Conservation (phyloP, 805 yeast genomes). For the Candida nonsorbophila region DNA sequence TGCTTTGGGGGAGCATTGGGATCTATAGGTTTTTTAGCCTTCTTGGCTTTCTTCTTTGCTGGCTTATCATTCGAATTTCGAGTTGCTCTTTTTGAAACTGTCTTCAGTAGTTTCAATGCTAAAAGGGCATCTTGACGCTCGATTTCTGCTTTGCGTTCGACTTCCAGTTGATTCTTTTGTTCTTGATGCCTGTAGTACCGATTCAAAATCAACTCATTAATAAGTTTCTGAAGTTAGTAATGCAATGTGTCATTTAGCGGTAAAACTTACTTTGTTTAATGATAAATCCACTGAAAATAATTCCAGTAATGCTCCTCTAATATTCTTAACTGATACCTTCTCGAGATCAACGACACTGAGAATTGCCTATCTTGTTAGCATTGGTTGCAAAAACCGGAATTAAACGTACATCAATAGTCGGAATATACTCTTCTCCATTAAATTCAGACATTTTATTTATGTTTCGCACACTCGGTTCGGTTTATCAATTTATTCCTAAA, state of each 20-base stretch:
- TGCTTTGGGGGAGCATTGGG: constrained; percentile 15
- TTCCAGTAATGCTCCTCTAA: constrained; percentile 68
- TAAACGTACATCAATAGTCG: constrained; percentile 62
- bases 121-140: constrained; percentile 46
- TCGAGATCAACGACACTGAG: constrained; percentile 65
- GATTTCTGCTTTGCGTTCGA: constrained; percentile 24
- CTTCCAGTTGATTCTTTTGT: constrained; percentile 17
- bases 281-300: constrained; percentile 53
- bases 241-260: neutral
- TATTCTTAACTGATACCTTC: constrained; percentile 63
- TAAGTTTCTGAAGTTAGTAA: constrained; percentile 42
- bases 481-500: neutral
- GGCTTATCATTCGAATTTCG: constrained; percentile 5
- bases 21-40: constrained; percentile 7
- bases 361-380: constrained; percentile 51
- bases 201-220: constrained; percentile 56
- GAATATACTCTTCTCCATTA: constrained; percentile 39
- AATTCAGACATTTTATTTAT: no score
- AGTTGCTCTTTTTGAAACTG: constrained; percentile 13
- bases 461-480: no score
- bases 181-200: constrained; percentile 48
- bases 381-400: no score
- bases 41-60: constrained; percentile 5
- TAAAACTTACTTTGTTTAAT: constrained; percentile 35
- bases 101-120: constrained; percentile 46